These are phyloP conservation scores for Margaritispora aquatica DNA, from an alignment of 495 filamentous ascomycete genomes.

Conservation along the genomic window DNA sequence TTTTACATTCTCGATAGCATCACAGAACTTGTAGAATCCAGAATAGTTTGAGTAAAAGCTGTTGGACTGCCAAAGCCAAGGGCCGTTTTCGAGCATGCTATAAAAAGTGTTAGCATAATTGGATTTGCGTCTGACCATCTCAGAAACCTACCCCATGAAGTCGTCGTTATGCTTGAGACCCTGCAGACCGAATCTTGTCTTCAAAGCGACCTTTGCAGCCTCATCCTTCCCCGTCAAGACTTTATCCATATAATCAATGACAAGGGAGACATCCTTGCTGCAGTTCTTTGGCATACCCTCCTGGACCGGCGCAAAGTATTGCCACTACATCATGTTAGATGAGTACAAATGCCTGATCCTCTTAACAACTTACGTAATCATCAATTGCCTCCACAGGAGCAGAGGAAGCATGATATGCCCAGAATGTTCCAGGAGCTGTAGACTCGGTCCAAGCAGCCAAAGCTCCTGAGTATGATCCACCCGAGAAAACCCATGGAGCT, in stretches of 20 bases:
- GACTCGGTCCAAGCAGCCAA: constrained; percentile 56
- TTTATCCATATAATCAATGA: constrained; percentile 52
- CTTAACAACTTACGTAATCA: constrained; percentile 36
- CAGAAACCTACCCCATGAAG: constrained; percentile 41
- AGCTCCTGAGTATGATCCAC: constrained; percentile 61
- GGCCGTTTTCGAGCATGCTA: constrained; percentile 46
- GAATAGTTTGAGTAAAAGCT: constrained; percentile 40
- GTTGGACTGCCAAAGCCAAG: constrained; percentile 54
- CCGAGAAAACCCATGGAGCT: constrained; percentile 58
- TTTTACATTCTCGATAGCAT: constrained; percentile 39
- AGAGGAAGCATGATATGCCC: constrained; percentile 60
- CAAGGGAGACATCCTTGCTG: constrained; percentile 45
- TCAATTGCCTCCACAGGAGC: constrained; percentile 57
- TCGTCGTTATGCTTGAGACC: constrained; percentile 51
- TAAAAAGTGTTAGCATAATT: background rate
- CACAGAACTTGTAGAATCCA: constrained; percentile 49
- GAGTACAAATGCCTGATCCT: background rate
- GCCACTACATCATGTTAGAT: constrained; percentile 34
- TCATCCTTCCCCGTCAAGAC: constrained; percentile 36
- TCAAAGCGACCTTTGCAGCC: constrained; percentile 42
- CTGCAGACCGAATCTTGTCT: constrained; percentile 51
- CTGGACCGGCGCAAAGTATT: constrained; percentile 59
- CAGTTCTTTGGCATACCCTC: constrained; percentile 61
- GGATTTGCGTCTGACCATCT: constrained; percentile 8
- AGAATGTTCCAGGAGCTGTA: constrained; percentile 55